Base-by-base conservation (phyloP, 495 filamentous ascomycete genomes). In the Astrocystis sublimbata region DNA sequence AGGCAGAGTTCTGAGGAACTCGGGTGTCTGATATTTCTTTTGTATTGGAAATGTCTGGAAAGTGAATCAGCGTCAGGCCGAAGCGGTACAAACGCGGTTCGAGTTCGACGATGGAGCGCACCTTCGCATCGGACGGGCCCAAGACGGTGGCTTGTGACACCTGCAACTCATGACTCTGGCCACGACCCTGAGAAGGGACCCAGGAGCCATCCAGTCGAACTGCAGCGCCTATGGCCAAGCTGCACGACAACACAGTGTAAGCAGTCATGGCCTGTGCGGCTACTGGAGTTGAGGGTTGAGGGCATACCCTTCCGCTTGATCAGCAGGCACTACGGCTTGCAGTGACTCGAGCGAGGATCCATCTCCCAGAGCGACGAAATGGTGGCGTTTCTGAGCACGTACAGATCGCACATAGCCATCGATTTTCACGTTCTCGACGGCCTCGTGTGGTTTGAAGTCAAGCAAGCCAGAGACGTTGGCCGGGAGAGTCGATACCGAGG, bases 21-120 rank as follows among this genome's bases (percentile, higher is more conserved):
- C 92, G 58, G 89, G 77, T 26, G 86, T 93, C 62, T 96, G 92
- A 65, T 92, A 96, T 73, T 97, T 96, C 75, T 96, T 96, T 72
- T 97, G 93, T 42, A 97, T 85, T 2, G 93, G 93, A 71, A 89
- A 94, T 58, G 86, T 90, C 91, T 97, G 71, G 51, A 57, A 26
- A 47, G 35, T 26, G 52, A 8, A 51, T 64, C 50, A 68, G 56
- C 57, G 60, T 61, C 60, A 62, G 59, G 30, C 51, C 50, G 49
- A 17, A 33, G 19, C 21, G 40, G 30, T 56, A 40, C 60, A 61
- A 13, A 13, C 9, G 40, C 13, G 40, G 15, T 31, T 43, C 26
- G 13, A 26, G 15, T 31, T 43, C 26, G 13, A 26, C 6, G 12
- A 51, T 21, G 1, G 63, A 66, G 78, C 84, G 69, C 79, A 96